Conservation (phyloP, 2,329 filamentous ascomycete genomes). For the Ilyonectria sp. region DNA sequence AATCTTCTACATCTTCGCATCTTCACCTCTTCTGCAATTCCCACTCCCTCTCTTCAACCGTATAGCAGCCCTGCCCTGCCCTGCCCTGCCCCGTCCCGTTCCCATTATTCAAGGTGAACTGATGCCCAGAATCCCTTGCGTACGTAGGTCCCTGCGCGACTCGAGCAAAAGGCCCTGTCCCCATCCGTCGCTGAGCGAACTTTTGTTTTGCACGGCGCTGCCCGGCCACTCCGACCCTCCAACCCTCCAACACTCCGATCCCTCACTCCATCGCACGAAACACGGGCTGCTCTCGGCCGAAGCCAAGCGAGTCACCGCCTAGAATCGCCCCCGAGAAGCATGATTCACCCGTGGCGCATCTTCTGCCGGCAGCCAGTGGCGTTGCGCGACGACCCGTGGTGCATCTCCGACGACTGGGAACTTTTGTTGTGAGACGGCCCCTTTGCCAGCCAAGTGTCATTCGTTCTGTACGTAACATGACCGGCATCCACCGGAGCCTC, state of each 20-base stretch:
- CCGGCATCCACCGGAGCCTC: slow-evolving; percentile 19
- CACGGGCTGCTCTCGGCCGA: slow-evolving; percentile 18
- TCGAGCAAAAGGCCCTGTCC: slow-evolving; percentile 33
- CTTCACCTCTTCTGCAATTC: not conserved
- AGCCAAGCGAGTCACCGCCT: slow-evolving; percentile 10
- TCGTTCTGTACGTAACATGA: slow-evolving; percentile 21
- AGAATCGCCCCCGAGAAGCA: not conserved
- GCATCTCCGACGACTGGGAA: slow-evolving; percentile 22
- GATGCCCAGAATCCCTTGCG: not conserved
- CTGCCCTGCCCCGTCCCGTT: not conserved
- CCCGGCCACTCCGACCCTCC: slow-evolving; percentile 14
- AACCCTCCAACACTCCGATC: slow-evolving; percentile 13
- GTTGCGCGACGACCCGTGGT: slow-evolving; percentile 21
- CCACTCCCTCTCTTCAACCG: not conserved
- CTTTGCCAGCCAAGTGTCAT: slow-evolving; percentile 17
- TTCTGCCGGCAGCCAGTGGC: slow-evolving; percentile 15
- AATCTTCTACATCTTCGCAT: not conserved
- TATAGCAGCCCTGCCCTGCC: not conserved
- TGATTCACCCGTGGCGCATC: slow-evolving; percentile 7
- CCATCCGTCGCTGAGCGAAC: slow-evolving; percentile 26
- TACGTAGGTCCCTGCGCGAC: slow-evolving; percentile 29
- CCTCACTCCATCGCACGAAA: slow-evolving; percentile 14
- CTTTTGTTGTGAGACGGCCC: slow-evolving; percentile 26
- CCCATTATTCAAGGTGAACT: slow-evolving; percentile 2
- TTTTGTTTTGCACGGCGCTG: slow-evolving; percentile 28